Evolutionary conservation across 805 yeast genomes (phyloP).

Genomic region (Kazachstania kunashirensis): DNA sequence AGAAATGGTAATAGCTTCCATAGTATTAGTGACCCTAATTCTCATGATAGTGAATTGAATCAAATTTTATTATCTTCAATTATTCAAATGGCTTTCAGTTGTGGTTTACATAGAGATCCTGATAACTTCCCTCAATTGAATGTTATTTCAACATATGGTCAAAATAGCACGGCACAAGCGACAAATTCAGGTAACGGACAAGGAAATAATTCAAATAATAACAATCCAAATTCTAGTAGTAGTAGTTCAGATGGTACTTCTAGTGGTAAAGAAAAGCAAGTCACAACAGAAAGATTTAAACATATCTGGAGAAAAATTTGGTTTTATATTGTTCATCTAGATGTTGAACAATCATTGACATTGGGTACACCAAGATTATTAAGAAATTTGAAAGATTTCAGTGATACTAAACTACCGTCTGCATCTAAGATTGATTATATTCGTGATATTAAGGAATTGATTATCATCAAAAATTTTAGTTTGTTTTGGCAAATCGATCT

Average conservation of each 20-base stretch:
- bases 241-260: not conserved
- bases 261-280: slow-evolving; percentile 9
- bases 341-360: slow-evolving; percentile 35
- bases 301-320: slow-evolving; percentile 53
- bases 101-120: slow-evolving; percentile 65
- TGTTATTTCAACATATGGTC: slow-evolving; percentile 14
- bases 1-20: slow-evolving; percentile 7
- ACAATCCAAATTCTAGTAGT: slow-evolving; percentile 4
- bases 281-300: slow-evolving; percentile 30
- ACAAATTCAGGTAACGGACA: not conserved
- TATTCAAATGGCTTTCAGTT: slow-evolving; percentile 55
- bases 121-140: slow-evolving; percentile 38
- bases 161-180: slow-evolving; percentile 1
- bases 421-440: slow-evolving; percentile 31
- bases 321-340: slow-evolving; percentile 38
- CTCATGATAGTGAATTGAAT: slow-evolving; percentile 47
- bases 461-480: slow-evolving; percentile 40
- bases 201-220: slow-evolving; percentile 3
- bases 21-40: slow-evolving; percentile 11
- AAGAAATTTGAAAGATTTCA: slow-evolving; percentile 31
- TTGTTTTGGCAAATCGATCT: slow-evolving; percentile 39
- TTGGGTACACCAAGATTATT: slow-evolving; percentile 34
- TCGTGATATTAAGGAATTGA: slow-evolving; percentile 35
- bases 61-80: slow-evolving; percentile 47
- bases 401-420: slow-evolving; percentile 38